These are phyloP conservation scores for Fonsecaea pedrosoi DNA, from an alignment of 2,329 filamentous ascomycete genomes.

Conservation along the genomic window DNA sequence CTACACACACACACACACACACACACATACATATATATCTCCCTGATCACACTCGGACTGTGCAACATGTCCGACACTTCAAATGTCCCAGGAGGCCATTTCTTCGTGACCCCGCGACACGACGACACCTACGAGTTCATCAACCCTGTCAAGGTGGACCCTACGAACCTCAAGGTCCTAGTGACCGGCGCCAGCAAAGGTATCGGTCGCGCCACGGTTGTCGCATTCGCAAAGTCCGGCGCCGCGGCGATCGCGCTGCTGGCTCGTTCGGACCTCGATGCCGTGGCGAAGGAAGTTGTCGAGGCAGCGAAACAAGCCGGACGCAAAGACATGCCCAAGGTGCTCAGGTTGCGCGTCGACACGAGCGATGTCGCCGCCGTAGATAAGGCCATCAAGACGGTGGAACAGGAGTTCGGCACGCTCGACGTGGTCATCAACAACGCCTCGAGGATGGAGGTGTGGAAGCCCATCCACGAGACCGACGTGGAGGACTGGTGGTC, in stretches of 20 bases:
- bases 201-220: slow-evolving; percentile 46
- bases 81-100: slow-evolving; percentile 4
- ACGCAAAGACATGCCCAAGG: slow-evolving; percentile 44
- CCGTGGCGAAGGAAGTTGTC: slow-evolving; percentile 47
- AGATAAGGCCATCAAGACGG: slow-evolving; percentile 43
- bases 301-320: slow-evolving; percentile 48
- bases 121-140: slow-evolving; percentile 63
- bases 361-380: slow-evolving; percentile 50
- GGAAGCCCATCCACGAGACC: slow-evolving; percentile 40
- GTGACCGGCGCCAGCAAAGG: slow-evolving; percentile 49
- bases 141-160: slow-evolving; percentile 43
- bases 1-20: too few species aligned
- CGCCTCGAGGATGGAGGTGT: slow-evolving; percentile 34
- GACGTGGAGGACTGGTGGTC: slow-evolving; percentile 54
- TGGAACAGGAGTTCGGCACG: slow-evolving; percentile 44
- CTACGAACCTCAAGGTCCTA: slow-evolving; percentile 46
- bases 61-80: neutral
- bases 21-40: neutral
- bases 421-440: slow-evolving; percentile 41
- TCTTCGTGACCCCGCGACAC: slow-evolving; percentile 41
- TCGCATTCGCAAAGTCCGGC: slow-evolving; percentile 44
- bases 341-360: slow-evolving; percentile 55
- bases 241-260: slow-evolving; percentile 58
- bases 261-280: slow-evolving; percentile 58
- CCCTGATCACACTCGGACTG: too few species aligned